Evolutionary conservation across 1,139 yeast genomes (phyloP).

Genomic region (Pneumocystis canis): DNA sequence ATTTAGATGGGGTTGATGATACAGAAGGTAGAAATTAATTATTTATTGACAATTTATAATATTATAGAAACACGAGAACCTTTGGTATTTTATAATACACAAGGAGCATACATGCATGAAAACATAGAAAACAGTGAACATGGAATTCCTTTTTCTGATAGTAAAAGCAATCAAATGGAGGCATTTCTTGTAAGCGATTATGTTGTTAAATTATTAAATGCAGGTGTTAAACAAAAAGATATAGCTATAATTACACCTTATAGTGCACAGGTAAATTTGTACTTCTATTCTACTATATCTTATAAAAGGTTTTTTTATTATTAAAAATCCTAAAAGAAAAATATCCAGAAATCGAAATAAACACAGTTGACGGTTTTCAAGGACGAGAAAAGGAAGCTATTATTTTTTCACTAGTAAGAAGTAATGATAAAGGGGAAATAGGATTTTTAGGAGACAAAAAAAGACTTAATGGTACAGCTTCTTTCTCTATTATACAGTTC

Average conservation of each 20-base stretch:
- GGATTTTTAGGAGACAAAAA: slow-evolving; percentile 64
- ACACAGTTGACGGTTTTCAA: slow-evolving; percentile 85
- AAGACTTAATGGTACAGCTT: slow-evolving; percentile 55
- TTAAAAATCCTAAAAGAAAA: slow-evolving; percentile 25
- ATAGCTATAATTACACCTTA: slow-evolving; percentile 86
- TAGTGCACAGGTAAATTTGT: slow-evolving; percentile 53
- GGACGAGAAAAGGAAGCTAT: slow-evolving; percentile 84
- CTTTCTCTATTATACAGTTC: slow-evolving; percentile 18
- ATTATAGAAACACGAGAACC: slow-evolving; percentile 21
- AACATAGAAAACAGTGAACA: slow-evolving; percentile 29
- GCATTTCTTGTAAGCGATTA: slow-evolving; percentile 46
- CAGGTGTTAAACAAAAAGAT: slow-evolving; percentile 28
- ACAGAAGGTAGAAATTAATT: slow-evolving; percentile 29
- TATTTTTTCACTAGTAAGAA: slow-evolving; percentile 63
- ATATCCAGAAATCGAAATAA: slow-evolving; percentile 54
- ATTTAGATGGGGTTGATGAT: slow-evolving; percentile 38
- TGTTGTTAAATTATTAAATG: slow-evolving; percentile 41
- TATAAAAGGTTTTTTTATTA: slow-evolving; percentile 2
- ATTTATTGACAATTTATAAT: not conserved
- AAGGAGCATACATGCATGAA: slow-evolving; percentile 71
- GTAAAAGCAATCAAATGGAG: slow-evolving; percentile 62
- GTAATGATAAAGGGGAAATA: slow-evolving; percentile 51
- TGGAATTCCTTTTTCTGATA: slow-evolving; percentile 18
- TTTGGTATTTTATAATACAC: slow-evolving; percentile 77
- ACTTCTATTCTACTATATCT: not conserved